These are phyloP conservation scores for Pythium apleroticum DNA, from an alignment of 352 stramenopile species.

Conservation along the genomic window DNA sequence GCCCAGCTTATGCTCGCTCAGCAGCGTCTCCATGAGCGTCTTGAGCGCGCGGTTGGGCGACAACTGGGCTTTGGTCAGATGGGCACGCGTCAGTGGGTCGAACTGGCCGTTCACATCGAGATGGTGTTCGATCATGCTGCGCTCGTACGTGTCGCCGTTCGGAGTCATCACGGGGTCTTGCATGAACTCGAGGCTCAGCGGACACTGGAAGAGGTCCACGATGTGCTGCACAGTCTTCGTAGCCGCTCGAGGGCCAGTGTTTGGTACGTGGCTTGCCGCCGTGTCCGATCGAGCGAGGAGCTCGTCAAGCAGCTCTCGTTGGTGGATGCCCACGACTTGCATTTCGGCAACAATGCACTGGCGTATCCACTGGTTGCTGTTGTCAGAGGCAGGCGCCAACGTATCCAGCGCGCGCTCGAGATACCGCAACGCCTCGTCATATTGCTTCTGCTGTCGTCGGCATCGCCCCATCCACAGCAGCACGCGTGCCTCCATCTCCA, in stretches of 20 bases:
- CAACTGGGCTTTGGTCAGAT: constrained; percentile 57
- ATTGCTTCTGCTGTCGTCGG: constrained; percentile 49
- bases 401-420: constrained; percentile 61
- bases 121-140: constrained; percentile 76
- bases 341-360: constrained; percentile 65
- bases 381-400: constrained; percentile 34
- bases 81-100: constrained; percentile 59
- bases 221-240: constrained; percentile 62
- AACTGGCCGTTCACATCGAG: constrained; percentile 73
- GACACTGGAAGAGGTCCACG: constrained; percentile 71
- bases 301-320: constrained; percentile 44
- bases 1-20: constrained; percentile 63
- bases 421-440: constrained; percentile 44
- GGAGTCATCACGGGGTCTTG: constrained; percentile 72
- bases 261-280: background rate
- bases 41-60: constrained; percentile 72
- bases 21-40: constrained; percentile 68
- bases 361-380: constrained; percentile 45
- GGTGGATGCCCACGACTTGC: constrained; percentile 52
- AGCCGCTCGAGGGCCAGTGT: constrained; percentile 7
- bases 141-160: constrained; percentile 75
- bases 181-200: constrained; percentile 77
- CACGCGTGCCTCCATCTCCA: constrained; percentile 41
- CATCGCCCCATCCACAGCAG: constrained; percentile 68
- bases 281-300: constrained; percentile 31